Base-by-base conservation (phyloP, 768 basidiomycete genomes). In the Phallus indusiatus region DNA sequence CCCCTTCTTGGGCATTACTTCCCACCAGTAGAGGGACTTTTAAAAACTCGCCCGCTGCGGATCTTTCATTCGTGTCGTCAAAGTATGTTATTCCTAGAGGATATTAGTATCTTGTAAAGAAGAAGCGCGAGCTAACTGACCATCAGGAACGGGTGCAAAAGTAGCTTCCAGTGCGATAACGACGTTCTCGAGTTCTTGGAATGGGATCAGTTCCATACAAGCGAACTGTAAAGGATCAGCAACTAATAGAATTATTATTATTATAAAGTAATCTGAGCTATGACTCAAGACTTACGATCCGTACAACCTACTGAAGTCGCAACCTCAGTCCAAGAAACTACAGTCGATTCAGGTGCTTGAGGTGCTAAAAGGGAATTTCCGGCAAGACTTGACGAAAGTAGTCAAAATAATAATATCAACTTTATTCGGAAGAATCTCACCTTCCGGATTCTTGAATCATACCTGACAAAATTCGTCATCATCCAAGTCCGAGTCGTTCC, bases 101-200 rank as follows among this genome's bases (percentile, higher is more conserved):
- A n/a, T 28, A 28, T 28, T n/a, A n/a, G n/a, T n/a, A n/a, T n/a
- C n/a, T n/a, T n/a, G n/a, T n/a, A n/a, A n/a, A n/a, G n/a, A n/a
- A n/a, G n/a, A n/a, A n/a, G n/a, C n/a, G n/a, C n/a, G n/a, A n/a
- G n/a, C n/a, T n/a, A n/a, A 51, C 21, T 22, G 16, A 57, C 56
- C 56, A 50, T 57, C 56, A 6, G 56, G 56, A 17, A 50, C 48
- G 4, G 47, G 56, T 12, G 56, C 56, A 35, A 57, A 57, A 24
- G 47, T 21, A 49, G 47, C 47, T 20, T 24, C 46, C 20, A 20
- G 14, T n/a, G 47, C 37, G 20, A 50, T 64, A 46, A 68, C 68
- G 68, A 72, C 71, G 50, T 59, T 59, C 47, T 59, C 53, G 7
- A 57, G 53, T 36, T 57, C 46, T 28, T 55, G 35, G 52, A 60